Evolutionary conservation across 768 basidiomycete genomes (phyloP).

Genomic region (Hypsizygus marmoreus): DNA sequence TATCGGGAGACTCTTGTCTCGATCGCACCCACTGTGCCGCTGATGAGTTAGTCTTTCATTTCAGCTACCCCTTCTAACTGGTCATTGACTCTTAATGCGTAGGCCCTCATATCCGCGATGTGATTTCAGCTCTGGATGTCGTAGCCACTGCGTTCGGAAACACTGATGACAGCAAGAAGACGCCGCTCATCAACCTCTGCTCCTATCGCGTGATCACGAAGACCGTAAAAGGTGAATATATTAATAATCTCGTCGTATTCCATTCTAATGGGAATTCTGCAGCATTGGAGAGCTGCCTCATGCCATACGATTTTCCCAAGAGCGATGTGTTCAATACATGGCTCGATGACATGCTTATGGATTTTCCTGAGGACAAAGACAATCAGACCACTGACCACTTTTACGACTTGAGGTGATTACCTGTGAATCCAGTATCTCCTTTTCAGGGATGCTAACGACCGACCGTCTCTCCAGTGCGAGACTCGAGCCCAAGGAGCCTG

Average conservation of each 20-base stretch:
- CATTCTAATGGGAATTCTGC: neutral
- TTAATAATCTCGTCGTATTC: neutral
- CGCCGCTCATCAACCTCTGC: constrained; percentile 37
- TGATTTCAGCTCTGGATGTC: constrained; percentile 25
- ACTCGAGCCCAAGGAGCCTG: constrained; percentile 14
- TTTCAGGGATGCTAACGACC: neutral
- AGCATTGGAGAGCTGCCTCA: constrained; percentile 51
- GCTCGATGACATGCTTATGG: constrained; percentile 30
- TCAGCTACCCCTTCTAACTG: neutral
- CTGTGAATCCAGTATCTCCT: neutral
- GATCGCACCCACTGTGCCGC: constrained; percentile 33
- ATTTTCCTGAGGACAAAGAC: constrained; percentile 14
- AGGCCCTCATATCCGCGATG: constrained; percentile 33
- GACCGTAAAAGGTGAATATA: constrained; percentile 39
- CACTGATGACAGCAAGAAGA: constrained; percentile 13
- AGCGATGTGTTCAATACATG: constrained; percentile 39
- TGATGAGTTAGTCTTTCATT: constrained; percentile 25
- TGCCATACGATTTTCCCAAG: constrained; percentile 39
- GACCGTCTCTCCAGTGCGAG: constrained; percentile 8
- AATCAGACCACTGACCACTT: constrained; percentile 13
- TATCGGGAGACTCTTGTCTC: constrained; percentile 29
- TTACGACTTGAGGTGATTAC: constrained; percentile 14
- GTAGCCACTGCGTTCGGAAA: constrained; percentile 15
- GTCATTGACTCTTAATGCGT: neutral
- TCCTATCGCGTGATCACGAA: constrained; percentile 39